Conservation (phyloP, 2,329 filamentous ascomycete genomes). For the Pyrenochaeta sp. region DNA sequence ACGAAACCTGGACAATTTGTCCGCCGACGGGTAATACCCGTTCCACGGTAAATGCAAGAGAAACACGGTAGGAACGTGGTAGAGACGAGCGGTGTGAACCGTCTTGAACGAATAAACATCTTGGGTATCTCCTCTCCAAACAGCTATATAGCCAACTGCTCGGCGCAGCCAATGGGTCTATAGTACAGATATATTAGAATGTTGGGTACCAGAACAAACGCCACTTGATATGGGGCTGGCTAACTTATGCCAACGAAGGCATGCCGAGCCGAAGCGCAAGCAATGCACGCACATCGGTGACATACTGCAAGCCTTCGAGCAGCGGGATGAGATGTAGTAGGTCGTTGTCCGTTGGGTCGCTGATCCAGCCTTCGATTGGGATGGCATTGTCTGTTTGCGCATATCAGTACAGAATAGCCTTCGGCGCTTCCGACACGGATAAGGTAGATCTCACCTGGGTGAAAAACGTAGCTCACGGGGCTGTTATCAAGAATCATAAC, state of each 20-base stretch:
- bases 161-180: slow-evolving; percentile 34
- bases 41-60: slow-evolving; percentile 21
- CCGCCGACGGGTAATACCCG: slow-evolving; percentile 15
- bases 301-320: slow-evolving; percentile 93
- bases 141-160: slow-evolving; percentile 32
- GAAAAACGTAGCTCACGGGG: slow-evolving; percentile 97
- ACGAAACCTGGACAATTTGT: slow-evolving; percentile 4
- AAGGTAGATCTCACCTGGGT: slow-evolving; percentile 75
- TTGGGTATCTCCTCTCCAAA: slow-evolving; percentile 48
- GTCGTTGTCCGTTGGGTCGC: slow-evolving; percentile 95
- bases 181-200: slow-evolving; percentile 45
- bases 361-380: slow-evolving; percentile 99
- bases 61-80: slow-evolving; percentile 23
- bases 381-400: slow-evolving; percentile 85
- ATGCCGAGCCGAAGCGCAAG: slow-evolving; percentile 90
- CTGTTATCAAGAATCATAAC: slow-evolving; percentile 99
- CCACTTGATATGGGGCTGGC: slow-evolving; percentile 22
- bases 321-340: slow-evolving; percentile 91
- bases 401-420: slow-evolving; percentile 19
- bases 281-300: slow-evolving; percentile 91
- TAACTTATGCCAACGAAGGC: slow-evolving; percentile 43
- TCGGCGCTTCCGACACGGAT: background rate
- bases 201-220: slow-evolving; percentile 21
- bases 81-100: slow-evolving; percentile 6
- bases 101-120: slow-evolving; percentile 27